These are phyloP conservation scores for Tubosaeta sp. DNA, from an alignment of 768 basidiomycete species.

Conservation along the genomic window DNA sequence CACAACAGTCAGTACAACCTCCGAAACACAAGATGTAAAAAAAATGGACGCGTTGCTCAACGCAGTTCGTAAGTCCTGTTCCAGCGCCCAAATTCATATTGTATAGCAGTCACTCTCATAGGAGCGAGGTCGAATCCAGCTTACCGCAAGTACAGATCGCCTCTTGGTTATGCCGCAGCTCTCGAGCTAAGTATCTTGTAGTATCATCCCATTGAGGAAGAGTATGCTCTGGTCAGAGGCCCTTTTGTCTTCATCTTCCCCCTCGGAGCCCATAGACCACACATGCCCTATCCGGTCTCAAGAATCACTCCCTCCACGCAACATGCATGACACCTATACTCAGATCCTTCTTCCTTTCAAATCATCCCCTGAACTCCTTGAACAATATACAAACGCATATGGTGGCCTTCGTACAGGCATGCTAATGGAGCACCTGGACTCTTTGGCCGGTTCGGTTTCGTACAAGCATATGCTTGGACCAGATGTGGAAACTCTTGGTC, in stretches of 20 bases:
- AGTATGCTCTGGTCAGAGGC: constrained; percentile 57
- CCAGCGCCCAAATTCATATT: not conserved
- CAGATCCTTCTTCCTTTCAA: constrained; percentile 63
- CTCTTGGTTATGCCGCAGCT: not conserved
- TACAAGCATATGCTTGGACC: constrained; percentile 81
- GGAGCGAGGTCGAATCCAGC: constrained; percentile 51
- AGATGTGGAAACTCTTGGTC: constrained; percentile 47
- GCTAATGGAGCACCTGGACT: constrained; percentile 79
- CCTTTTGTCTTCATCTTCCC: constrained; percentile 38
- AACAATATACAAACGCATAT: constrained; percentile 66
- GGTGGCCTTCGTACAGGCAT: constrained; percentile 70
- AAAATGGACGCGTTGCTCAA: constrained; percentile 55
- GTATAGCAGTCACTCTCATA: constrained; percentile 17
- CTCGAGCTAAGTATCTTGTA: constrained; percentile 23
- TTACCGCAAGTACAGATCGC: constrained; percentile 42
- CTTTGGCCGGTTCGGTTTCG: constrained; percentile 78
- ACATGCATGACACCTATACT: constrained; percentile 71
- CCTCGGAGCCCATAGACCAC: constrained; percentile 12
- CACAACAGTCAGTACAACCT: constrained; percentile 23
- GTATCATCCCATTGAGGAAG: constrained; percentile 54
- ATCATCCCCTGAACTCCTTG: constrained; percentile 53
- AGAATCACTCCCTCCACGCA: constrained; percentile 39
- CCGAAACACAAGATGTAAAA: constrained; percentile 57
- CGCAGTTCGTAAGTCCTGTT: constrained; percentile 48
- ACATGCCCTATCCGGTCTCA: constrained; percentile 10